A percentile compares a stretch with the other conserved stretches of the same genome.
phyloP scores from a whole-genome alignment of 805 yeast genomes.

The Pichia thaimueangensis region DNA sequence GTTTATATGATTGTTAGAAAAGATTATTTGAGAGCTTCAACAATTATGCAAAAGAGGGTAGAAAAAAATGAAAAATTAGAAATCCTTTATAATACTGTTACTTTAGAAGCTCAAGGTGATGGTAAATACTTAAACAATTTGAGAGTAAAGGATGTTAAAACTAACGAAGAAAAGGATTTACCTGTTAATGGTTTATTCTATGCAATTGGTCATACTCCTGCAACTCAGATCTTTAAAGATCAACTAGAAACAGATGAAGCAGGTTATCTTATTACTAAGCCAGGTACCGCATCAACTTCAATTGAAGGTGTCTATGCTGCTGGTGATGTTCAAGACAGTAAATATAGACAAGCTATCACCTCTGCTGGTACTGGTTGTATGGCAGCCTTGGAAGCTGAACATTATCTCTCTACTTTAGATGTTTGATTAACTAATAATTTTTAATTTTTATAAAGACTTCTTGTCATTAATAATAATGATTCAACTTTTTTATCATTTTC shows the following conservation, averaged over 20 bases:
- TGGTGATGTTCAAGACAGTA: constrained; percentile 97
- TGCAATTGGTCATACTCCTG: constrained; percentile 97
- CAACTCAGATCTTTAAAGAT: constrained; percentile 70
- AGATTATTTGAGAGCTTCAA: constrained; percentile 89
- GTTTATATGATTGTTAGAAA: constrained; percentile 91
- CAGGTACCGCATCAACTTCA: constrained; percentile 84
- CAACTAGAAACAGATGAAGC: constrained; percentile 80
- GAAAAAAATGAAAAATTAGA: constrained; percentile 81
- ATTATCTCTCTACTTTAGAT: constrained; percentile 55
- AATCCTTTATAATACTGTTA: constrained; percentile 78
- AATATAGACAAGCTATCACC: constrained; percentile 97
- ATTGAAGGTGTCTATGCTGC: constrained; percentile 94
- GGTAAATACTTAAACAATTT: constrained; percentile 72
- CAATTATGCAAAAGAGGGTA: constrained; percentile 95
- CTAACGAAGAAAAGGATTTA: constrained; percentile 62
- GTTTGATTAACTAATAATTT: neutral
- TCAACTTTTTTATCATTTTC: no score
- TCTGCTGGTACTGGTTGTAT: constrained; percentile 99
- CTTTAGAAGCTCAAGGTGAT: constrained; percentile 88
- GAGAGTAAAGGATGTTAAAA: constrained; percentile 61
- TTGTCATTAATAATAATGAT: no score
- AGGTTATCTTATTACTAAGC: constrained; percentile 84
- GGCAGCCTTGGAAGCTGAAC: constrained; percentile 97
- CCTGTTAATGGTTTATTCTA: constrained; percentile 89
- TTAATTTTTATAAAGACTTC: no score